A percentile compares a stretch with the other conserved stretches of the same genome.
Evolutionary conservation across 2,329 filamentous ascomycete genomes (phyloP).

Genomic region (Ambrosiella beaveri): DNA sequence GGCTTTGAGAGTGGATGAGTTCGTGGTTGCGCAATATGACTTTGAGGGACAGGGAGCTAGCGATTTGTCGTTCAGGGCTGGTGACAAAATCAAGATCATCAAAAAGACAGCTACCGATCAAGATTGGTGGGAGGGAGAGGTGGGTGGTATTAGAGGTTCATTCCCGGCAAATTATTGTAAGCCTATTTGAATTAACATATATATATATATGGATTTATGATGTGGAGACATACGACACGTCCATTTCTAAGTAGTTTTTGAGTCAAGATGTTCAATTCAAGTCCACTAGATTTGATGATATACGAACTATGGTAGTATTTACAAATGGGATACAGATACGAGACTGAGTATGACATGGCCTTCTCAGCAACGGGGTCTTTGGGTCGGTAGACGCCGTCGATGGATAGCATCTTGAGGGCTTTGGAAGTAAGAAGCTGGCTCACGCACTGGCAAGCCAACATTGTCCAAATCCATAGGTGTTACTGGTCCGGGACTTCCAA

Average conservation of each 20-base stretch:
- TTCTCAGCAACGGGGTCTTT: not conserved
- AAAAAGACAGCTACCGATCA: slow-evolving; percentile 66
- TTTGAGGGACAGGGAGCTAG: slow-evolving; percentile 53
- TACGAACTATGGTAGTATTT: no score
- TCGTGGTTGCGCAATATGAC: slow-evolving; percentile 56
- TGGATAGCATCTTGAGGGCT: slow-evolving; percentile 10
- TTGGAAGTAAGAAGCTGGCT: slow-evolving; percentile 12
- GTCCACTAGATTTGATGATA: no score
- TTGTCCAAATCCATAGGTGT: slow-evolving; percentile 41
- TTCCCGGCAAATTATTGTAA: slow-evolving; percentile 77
- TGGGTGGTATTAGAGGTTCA: slow-evolving; percentile 47
- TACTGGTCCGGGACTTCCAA: slow-evolving; percentile 42
- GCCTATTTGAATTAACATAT: slow-evolving; percentile 15
- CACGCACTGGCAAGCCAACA: slow-evolving; percentile 17
- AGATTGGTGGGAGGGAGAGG: slow-evolving; percentile 78
- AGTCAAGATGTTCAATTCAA: no score
- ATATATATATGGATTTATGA: not conserved
- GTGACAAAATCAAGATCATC: slow-evolving; percentile 58
- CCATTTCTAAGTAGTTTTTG: no score
- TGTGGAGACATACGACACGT: not conserved
- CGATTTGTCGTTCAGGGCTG: slow-evolving; percentile 59
- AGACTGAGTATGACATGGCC: not conserved
- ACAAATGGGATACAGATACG: no score
- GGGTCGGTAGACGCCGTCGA: not conserved
- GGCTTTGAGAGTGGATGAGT: slow-evolving; percentile 38